Percentiles rank a stretch among this genome's conserved stretches.
Conservation (phyloP, 768 basidiomycete species). For the Daedaleopsis nitida region DNA sequence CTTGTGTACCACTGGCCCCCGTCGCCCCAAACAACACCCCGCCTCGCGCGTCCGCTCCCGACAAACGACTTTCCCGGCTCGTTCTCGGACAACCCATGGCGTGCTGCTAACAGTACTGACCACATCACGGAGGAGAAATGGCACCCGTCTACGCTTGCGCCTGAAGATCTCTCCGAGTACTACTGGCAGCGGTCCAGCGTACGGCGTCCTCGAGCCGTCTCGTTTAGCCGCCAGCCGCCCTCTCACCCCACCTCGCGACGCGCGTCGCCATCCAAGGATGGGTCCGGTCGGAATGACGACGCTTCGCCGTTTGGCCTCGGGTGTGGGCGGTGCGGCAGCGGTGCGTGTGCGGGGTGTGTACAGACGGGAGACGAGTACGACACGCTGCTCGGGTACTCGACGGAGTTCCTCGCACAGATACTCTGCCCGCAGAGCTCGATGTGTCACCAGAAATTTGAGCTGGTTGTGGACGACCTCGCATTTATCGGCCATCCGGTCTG, state of each 20-base stretch:
- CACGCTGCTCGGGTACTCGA: constrained; percentile 74
- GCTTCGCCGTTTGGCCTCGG: neutral
- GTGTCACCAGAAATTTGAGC: constrained; percentile 94
- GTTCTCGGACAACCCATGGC: constrained; percentile 75
- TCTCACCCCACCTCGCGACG: constrained; percentile 52
- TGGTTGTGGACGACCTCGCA: constrained; percentile 86
- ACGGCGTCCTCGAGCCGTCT: constrained; percentile 50
- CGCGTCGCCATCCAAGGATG: constrained; percentile 52
- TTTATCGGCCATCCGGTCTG: constrained; percentile 96
- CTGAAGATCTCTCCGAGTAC: constrained; percentile 45
- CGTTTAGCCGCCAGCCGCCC: constrained; percentile 47
- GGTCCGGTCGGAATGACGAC: constrained; percentile 29
- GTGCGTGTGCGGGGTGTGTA: constrained; percentile 4
- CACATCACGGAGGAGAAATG: constrained; percentile 25
- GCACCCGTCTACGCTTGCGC: constrained; percentile 4
- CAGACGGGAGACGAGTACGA: constrained; percentile 55
- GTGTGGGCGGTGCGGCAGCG: constrained; percentile 1
- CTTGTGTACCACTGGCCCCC: constrained; percentile 89
- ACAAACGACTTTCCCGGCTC: constrained; percentile 44
- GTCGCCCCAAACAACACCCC: constrained; percentile 57
- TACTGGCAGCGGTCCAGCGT: constrained; percentile 59
- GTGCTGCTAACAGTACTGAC: constrained; percentile 58
- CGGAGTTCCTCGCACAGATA: constrained; percentile 79
- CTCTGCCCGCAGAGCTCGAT: constrained; percentile 77
- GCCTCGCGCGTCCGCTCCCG: constrained; percentile 73